A percentile compares a stretch with the other conserved stretches of the same genome.
phyloP scores from a whole-genome alignment of 352 stramenopile species.

The Phytopythium litorale region DNA sequence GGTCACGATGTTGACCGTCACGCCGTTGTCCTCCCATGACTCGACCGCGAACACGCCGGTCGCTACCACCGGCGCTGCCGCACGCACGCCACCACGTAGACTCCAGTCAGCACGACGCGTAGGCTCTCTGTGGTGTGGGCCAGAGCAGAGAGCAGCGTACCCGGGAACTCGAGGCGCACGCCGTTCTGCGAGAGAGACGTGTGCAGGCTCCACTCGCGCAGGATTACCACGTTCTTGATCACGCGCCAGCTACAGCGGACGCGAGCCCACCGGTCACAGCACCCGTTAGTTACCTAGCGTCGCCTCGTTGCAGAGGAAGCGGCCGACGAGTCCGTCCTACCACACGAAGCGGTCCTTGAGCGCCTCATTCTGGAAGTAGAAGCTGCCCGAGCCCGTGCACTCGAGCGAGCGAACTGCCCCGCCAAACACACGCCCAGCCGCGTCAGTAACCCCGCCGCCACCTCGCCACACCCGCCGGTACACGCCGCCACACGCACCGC shows the following conservation, averaged over 20 bases:
- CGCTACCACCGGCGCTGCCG: conserved; percentile 37
- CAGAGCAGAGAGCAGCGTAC: conserved; percentile 5
- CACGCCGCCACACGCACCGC: conserved; percentile 17
- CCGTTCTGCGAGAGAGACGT: conserved; percentile 49
- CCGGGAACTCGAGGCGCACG: conserved; percentile 50
- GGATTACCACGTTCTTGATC: conserved; percentile 65
- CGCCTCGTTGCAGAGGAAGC: no score
- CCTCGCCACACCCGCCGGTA: no score
- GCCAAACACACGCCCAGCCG: background rate
- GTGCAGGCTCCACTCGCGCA: conserved; percentile 76
- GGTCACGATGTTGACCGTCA: conserved; percentile 62
- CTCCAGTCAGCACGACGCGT: background rate
- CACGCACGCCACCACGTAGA: background rate
- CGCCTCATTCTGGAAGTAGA: conserved; percentile 70
- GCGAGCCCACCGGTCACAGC: background rate
- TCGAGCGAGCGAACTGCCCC: conserved; percentile 53
- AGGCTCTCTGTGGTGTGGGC: background rate
- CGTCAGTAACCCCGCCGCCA: background rate
- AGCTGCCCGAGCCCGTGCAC: conserved; percentile 59
- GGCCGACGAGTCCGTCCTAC: conserved; percentile 11
- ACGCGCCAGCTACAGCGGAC: conserved; percentile 45
- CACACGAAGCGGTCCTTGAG: conserved; percentile 69
- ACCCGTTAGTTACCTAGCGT: no score
- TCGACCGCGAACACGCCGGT: conserved; percentile 60
- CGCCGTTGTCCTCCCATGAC: conserved; percentile 50